These are phyloP conservation scores for Vitis hybrid DNA, from an alignment of 177 flowering plant genomes.

Conservation along the genomic window DNA sequence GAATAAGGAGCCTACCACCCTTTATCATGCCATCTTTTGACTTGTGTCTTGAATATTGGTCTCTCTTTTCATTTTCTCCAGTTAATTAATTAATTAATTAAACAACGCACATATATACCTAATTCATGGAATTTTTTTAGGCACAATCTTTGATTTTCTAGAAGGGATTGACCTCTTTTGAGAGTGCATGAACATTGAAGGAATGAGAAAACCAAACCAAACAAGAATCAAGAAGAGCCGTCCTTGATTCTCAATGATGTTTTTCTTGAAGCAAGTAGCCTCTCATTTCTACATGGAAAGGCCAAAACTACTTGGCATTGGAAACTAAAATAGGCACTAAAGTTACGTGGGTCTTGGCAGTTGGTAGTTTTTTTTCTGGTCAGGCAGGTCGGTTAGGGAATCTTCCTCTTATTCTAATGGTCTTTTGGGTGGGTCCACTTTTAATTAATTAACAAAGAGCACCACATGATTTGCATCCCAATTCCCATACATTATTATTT, in stretches of 20 bases:
- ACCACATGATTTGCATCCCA: slow-evolving; percentile 31
- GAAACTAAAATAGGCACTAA: neutral
- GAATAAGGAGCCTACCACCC: too few species aligned
- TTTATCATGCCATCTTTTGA: too few species aligned
- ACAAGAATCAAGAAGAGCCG: neutral
- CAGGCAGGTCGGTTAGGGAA: slow-evolving; percentile 23
- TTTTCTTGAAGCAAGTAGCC: too few species aligned
- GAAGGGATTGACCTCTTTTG: slow-evolving; percentile 6
- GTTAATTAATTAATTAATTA: too few species aligned
- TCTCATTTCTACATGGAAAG: too few species aligned
- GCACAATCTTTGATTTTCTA: slow-evolving; percentile 1
- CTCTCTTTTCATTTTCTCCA: too few species aligned
- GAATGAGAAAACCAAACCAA: neutral
- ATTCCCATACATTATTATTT: slow-evolving; percentile 12
- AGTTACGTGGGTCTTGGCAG: slow-evolving; percentile 28
- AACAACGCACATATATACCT: neutral
- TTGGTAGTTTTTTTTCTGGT: slow-evolving; percentile 44
- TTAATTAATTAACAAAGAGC: slow-evolving; percentile 2
- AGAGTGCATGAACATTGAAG: too few species aligned
- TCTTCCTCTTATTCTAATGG: slow-evolving; percentile 5
- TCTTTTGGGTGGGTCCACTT: neutral
- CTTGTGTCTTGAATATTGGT: too few species aligned
- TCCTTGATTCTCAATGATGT: too few species aligned
- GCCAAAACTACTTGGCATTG: too few species aligned
- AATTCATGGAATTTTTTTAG: slow-evolving; percentile 2